Base-by-base conservation (phyloP, 805 yeast genomes). In the Nakazawaea ernobii region DNA sequence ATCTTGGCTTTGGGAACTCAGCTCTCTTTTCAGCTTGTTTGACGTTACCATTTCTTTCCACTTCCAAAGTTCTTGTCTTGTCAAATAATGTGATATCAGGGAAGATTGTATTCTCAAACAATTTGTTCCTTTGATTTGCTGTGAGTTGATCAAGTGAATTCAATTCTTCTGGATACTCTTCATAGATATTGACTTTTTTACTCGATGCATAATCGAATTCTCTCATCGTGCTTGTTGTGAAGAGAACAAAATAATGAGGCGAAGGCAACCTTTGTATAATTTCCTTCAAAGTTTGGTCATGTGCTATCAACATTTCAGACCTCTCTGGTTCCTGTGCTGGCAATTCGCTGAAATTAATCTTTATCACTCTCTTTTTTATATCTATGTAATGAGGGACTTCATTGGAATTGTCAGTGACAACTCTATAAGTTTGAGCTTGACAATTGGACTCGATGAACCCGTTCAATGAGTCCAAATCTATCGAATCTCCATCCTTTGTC, bases 181-280 rank as follows among this genome's bases (percentile, higher is more conserved):
- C 58, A 24, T 53, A 55, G 28, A 14, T 48, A 49, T n/a, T 52
- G 45, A 26, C 38, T 32, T 35, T 53, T 42, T 20, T 43, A n/a
- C 2, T 53, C 42, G 52, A 52, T 36, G 39, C 49, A 35, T 28
- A 51, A 41, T 60, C 60, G n/a, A 58, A 55, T 2, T 55, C 52
- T 2, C 48, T 49, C 2, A 54, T 35, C 3, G 68, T 60, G 3
- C 59, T 55, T 9, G 83, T 70, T 0, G 90, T 79, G 49, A 80
- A 68, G 2, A 88, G 61, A 2, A 90, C 65, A 2, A 89, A 69
- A 47, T 74, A 75, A 50, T 78, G 76, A 0, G 96, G 96, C 0
- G 91, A 73, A 1, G 97, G 96, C 10, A 86, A 61, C 46, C 77
- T 79, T 33, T 86, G 74, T n/a, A 86, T 52, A 4, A 86, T 70